Conservation (phyloP, 805 yeast genomes). For the Wickerhamiella dianesei region DNA sequence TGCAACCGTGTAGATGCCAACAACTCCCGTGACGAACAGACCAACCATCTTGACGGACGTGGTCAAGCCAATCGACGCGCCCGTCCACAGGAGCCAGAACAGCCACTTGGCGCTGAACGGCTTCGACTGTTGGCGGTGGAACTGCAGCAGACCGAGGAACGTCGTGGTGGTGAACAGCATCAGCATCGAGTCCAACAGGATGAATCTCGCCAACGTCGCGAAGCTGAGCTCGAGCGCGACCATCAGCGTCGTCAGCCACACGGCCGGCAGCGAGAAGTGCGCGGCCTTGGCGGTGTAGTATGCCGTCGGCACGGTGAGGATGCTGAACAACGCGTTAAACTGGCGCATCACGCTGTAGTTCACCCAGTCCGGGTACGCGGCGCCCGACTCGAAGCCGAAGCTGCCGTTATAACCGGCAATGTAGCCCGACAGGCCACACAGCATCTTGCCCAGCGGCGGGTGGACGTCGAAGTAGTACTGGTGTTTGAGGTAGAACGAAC, state of each 20-base stretch:
- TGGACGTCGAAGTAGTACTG: constrained; percentile 93
- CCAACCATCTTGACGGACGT: constrained; percentile 96
- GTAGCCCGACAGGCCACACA: constrained; percentile 84
- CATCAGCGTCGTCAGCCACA: constrained; percentile 42
- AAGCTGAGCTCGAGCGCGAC: constrained; percentile 60
- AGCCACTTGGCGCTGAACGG: constrained; percentile 74
- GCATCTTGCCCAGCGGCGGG: constrained; percentile 93
- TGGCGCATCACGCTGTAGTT: constrained; percentile 75
- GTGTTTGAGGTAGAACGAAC: constrained; percentile 55
- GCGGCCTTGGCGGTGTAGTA: constrained; percentile 77
- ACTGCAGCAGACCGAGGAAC: constrained; percentile 63
- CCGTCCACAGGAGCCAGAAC: constrained; percentile 74
- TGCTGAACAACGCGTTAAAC: constrained; percentile 73
- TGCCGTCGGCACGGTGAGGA: constrained; percentile 63
- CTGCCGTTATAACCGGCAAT: constrained; percentile 81
- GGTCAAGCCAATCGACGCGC: constrained; percentile 75
- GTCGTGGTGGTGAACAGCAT: constrained; percentile 72
- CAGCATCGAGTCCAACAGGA: constrained; percentile 81
- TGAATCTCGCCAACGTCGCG: constrained; percentile 85
- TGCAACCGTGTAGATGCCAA: constrained; percentile 72
- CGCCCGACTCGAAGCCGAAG: constrained; percentile 84
- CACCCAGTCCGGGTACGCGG: constrained; percentile 57
- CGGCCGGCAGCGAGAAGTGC: constrained; percentile 61
- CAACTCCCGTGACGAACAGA: constrained; percentile 72
- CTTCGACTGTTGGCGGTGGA: constrained; percentile 49